Conservation (phyloP, 2,329 filamentous ascomycete genomes). For the Alternaria panax region DNA sequence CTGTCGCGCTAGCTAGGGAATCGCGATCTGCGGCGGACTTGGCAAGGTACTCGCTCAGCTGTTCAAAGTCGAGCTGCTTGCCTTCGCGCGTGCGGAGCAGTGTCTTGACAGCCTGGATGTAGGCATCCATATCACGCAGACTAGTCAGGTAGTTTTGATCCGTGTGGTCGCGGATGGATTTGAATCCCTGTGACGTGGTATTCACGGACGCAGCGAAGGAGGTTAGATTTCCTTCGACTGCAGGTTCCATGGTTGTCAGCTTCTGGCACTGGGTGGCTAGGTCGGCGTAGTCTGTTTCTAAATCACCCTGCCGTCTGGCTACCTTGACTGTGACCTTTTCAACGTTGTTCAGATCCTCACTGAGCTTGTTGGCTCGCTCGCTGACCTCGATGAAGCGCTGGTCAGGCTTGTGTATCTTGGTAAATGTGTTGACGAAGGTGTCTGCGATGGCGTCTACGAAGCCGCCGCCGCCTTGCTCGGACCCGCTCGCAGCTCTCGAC, state of each 20-base stretch:
- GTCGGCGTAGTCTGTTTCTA: conserved; percentile 88
- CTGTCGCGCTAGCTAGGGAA: conserved; percentile 72
- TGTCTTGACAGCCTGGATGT: conserved; percentile 83
- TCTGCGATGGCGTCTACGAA: conserved; percentile 97
- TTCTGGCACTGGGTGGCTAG: conserved; percentile 95
- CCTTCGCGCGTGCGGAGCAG: conserved; percentile 93
- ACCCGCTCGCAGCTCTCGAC: conserved; percentile 64
- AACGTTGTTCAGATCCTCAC: conserved; percentile 87
- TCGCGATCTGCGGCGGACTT: conserved; percentile 90
- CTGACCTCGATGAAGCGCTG: conserved; percentile 92
- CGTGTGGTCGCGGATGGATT: conserved; percentile 84
- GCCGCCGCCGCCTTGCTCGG: conserved; percentile 61
- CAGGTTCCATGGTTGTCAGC: conserved; percentile 86
- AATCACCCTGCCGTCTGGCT: conserved; percentile 82
- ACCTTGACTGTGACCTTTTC: conserved; percentile 96
- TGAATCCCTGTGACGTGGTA: conserved; percentile 79
- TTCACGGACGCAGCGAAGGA: conserved; percentile 88
- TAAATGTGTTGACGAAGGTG: conserved; percentile 96
- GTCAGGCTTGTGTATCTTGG: conserved; percentile 94
- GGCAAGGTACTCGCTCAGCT: conserved; percentile 91
- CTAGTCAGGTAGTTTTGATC: conserved; percentile 96
- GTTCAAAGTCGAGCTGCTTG: conserved; percentile 98
- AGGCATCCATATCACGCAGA: conserved; percentile 93
- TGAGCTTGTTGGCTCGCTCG: conserved; percentile 90
- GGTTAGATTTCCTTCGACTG: conserved; percentile 80